Percentiles rank a stretch among this genome's conserved stretches.
These are phyloP conservation scores for Phytopythium delawarense DNA, from an alignment of 352 stramenopile genomes.

Conservation along the genomic window DNA sequence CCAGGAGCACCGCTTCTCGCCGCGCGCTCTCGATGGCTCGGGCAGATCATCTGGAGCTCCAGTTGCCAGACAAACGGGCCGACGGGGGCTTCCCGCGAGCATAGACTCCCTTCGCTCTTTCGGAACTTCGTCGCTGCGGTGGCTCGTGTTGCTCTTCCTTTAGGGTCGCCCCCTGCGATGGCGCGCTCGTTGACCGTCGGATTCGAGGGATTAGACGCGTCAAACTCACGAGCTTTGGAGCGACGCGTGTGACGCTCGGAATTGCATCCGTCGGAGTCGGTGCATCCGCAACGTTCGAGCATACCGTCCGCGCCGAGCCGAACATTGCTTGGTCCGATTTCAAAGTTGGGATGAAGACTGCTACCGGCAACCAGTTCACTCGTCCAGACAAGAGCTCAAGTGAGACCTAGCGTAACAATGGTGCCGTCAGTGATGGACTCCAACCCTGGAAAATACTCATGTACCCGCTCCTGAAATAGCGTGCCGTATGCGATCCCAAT, in stretches of 20 bases:
- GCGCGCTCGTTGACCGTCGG: not conserved
- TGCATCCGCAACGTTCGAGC: not conserved
- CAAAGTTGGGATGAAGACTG: no score
- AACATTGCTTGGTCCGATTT: not conserved
- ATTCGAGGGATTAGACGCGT: not conserved
- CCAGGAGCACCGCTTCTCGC: not conserved
- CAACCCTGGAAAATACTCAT: no score
- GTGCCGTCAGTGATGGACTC: no score
- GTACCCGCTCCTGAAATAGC: no score
- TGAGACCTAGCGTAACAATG: no score
- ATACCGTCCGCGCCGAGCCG: not conserved
- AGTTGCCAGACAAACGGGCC: not conserved
- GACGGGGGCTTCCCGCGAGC: not conserved
- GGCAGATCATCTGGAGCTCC: not conserved
- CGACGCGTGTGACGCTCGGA: not conserved
- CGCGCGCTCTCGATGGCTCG: not conserved
- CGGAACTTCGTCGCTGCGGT: not conserved
- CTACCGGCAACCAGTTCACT: no score
- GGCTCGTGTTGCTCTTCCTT: not conserved
- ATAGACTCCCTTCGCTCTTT: not conserved
- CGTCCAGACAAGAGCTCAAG: no score
- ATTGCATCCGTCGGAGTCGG: not conserved
- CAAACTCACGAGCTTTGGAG: not conserved
- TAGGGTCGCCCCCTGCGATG: not conserved
- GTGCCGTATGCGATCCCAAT: no score